Evolutionary conservation across 805 yeast genomes (phyloP).

Genomic region (Sugiyamaella valdiviana): DNA sequence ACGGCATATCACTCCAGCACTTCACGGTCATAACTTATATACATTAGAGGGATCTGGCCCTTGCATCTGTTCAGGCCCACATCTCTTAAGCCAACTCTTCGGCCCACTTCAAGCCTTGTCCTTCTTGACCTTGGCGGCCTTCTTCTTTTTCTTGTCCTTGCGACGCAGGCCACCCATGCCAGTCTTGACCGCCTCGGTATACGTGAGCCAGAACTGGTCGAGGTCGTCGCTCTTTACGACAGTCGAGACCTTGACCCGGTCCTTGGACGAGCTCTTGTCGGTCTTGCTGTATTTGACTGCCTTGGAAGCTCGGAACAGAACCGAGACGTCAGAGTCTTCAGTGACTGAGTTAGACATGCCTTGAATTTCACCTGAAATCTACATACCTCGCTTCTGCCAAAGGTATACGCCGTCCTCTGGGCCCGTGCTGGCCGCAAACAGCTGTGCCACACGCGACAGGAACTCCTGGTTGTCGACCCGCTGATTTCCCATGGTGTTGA

Average conservation of each 20-base stretch:
- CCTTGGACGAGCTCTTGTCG: constrained; percentile 34
- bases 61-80: too few relatives aligned
- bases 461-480: constrained; percentile 22
- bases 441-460: constrained; percentile 22
- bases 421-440: constrained; percentile 25
- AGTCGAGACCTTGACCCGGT: constrained; percentile 62
- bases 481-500: constrained; percentile 4
- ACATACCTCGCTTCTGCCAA: constrained; percentile 31
- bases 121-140: constrained; percentile 35
- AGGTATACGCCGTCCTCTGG: constrained; percentile 32
- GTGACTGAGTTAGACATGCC: constrained; percentile 1
- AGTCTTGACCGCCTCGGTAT: constrained; percentile 58
- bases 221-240: constrained; percentile 56
- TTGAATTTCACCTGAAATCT: constrained; percentile 8
- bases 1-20: too few relatives aligned
- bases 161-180: constrained; percentile 73
- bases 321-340: constrained; percentile 33
- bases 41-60: too few relatives aligned
- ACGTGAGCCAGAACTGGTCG: constrained; percentile 71
- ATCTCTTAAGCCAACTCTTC: not conserved
- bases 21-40: too few relatives aligned
- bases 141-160: constrained; percentile 74
- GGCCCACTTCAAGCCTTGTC: not conserved
- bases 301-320: constrained; percentile 63
- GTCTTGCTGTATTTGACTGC: constrained; percentile 35